Evolutionary conservation across 805 yeast species (phyloP), one percentile per base, ranked within the genome.

Genomic region (Middelhovenomyces tepae): DNA sequence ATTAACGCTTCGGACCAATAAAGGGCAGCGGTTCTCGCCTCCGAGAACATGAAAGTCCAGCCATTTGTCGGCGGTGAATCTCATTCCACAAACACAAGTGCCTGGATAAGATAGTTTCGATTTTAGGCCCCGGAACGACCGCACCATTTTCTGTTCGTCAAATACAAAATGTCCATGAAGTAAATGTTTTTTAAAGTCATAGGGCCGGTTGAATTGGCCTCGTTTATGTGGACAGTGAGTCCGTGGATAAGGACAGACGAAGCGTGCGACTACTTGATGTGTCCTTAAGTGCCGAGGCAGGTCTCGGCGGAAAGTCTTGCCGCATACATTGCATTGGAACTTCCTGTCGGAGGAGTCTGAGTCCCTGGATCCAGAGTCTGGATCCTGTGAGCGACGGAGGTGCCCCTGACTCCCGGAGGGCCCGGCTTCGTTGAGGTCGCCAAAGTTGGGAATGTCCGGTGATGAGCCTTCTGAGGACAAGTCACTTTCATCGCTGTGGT

Each of bases 181-280:
- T 34, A 76, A 52, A 47, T 76, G 84, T 47, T 76, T 76, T 47
- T 76, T 76, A 59, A 61, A 74, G 50, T 76, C 84, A 50, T 76
- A 76, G 4, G 78, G 79, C 31, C 84, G 59, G 54, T 76, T 76
- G 57, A 76, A 76, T 45, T 62, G 70, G 18, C 80, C 76, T 9
- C 75, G 63, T 45, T 67, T 73, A 49, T 75, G 82, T 3, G 65
- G 54, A 47, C 83, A 76, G 28, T 55, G 54, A n/a, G 56, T 56
- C 31, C 66, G 59, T 6, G 81, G 81, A 44, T 65, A 75, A 11
- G 70, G 62, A 49, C 84, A 76, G 22, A 54, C 62, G 49, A 76
- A 76, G 22, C 81, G 55, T 5, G 78, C 64, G 11, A 65, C 69
- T 7, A 59, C 54, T 46, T 73, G 74, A 52, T 76, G 83, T 1